Percentiles rank a stretch among this genome's conserved stretches.
phyloP scores from a whole-genome alignment of 106 monocot genomes.

The Acanthochlamys bracteata region DNA sequence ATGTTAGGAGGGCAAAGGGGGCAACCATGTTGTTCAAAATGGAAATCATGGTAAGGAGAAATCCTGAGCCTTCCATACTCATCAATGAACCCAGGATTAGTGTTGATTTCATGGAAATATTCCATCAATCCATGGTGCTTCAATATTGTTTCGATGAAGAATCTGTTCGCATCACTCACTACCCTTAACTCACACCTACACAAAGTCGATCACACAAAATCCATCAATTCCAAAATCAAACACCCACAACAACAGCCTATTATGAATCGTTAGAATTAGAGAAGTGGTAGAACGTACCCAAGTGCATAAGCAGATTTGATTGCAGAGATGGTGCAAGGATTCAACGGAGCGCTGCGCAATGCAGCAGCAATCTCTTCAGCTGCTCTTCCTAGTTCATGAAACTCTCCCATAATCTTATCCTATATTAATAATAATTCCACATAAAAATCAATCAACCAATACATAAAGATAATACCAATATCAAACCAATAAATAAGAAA shows the following conservation, averaged over 20 bases:
- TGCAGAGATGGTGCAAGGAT: conserved; percentile 25
- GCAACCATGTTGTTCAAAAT: conserved; percentile 47
- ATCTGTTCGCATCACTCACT: conserved; percentile 80
- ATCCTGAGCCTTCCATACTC: conserved; percentile 65
- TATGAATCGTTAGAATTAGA: too few species aligned
- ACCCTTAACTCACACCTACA: conserved; percentile 79
- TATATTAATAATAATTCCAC: conserved; percentile 1
- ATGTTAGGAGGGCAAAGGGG: conserved; percentile 81
- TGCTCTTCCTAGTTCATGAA: conserved; percentile 34
- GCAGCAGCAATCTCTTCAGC: conserved; percentile 28
- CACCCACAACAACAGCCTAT: not conserved
- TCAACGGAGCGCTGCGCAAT: conserved; percentile 36
- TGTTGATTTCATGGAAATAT: conserved; percentile 87
- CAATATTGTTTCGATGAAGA: conserved; percentile 83
- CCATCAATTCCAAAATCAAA: not conserved
- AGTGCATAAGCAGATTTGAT: conserved; percentile 41
- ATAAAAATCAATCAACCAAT: not conserved
- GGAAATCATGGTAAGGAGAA: conserved; percentile 62
- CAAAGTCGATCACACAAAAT: not conserved
- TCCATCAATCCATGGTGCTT: conserved; percentile 63
- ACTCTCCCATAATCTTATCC: conserved; percentile 48
- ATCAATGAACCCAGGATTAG: conserved; percentile 68
- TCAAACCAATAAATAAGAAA: too few species aligned
- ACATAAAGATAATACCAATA: not conserved
- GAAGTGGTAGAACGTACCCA: conserved; percentile 17